Base-by-base conservation (phyloP, 2,329 filamentous ascomycete species). In the Fusarium secorum region DNA sequence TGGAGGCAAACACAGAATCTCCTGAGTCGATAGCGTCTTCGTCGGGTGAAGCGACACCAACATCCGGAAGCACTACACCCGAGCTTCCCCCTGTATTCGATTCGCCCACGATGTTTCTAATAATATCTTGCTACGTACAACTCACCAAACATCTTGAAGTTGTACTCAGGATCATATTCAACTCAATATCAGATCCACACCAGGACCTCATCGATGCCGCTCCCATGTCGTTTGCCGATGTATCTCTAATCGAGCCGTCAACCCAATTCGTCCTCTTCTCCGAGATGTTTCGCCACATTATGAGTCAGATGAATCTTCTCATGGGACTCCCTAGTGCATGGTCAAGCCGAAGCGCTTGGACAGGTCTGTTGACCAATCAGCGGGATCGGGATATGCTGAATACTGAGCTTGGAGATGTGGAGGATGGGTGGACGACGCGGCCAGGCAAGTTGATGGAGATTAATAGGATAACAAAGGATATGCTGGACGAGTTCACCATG, bases 121-220 rank as follows among this genome's bases (percentile, higher is more conserved):
- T 78, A 41, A 75, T 78, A 49, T 79, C 78, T 11, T 79, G 77
- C 49, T 78, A 75, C 46, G 65, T 72, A 8, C 77, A 79, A 30
- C 61, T 77, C 30, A 64, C 75, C 53, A 68, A 67, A 13, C 70
- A 75, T 52, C 68, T 77, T 20, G 78, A 79, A 26, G 51, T 73
- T 28, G 30, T 75, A 9, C 49, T 76, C 44, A 64, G 64, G 15
- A 68, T 76, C 22, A 60, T 72, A 28, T 57, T 75, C 41, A 66
- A 68, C 15, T 66, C 71, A 8, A 42, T 74, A 14, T 61, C 28
- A 20, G 65, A 70, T 41, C 38, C 64, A 36, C 26, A 63, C 14
- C 20, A 61, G n/a, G 58, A 70, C 15, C 52, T 70, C 41, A 52
- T 73, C 41, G 65, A 65, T 18, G 55, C 71, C 5, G 72, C 70